Evolutionary conservation across 495 filamentous ascomycete species (phyloP), one percentile per base, ranked within the genome.

Genomic region (Podospora anserina): DNA sequence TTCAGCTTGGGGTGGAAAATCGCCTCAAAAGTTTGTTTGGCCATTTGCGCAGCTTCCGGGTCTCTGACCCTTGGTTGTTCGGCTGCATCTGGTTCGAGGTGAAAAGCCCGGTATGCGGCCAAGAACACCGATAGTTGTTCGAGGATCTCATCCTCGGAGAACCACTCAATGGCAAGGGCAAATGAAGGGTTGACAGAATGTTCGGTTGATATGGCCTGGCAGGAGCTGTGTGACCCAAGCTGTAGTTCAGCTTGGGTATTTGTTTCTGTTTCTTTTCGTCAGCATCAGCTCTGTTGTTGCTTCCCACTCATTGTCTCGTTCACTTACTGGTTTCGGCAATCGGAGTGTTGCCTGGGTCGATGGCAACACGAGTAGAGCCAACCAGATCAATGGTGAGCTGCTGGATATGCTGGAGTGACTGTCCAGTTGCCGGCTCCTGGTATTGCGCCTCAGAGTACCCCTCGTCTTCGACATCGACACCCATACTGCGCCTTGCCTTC

Each of bases 61-160:
- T 65, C 64, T 44, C 63, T 13, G 0, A 28, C 23, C 39, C 15
- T 20, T 60, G 49, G 44, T 44, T 19, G 28, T 6, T 61, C 60
- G 20, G 20, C 44, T 19, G 44, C 56, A 49, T 68, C 68, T 2
- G 63, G 60, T 4, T 66, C 71, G n/a, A 66, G 63, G 19, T 74
- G 67, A 32, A 75, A 74, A 2, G 59, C 57, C n/a, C 74, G 74
- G 62, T 75, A 78, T 13, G 69, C 68, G 23, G 19, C 30, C 20
- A 78, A 63, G 16, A 77, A 72, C 23, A 63, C 55, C 2, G 69
- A 71, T 7, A 78, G 57, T n/a, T 74, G 66, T 9, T 68, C 44
- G 28, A 74, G 71, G 27, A 78, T 70, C n/a, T 78, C 74, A 15
- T 65, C 68, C 44, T 71, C 72, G 4, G 72, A 66, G 61, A 71